Evolutionary conservation across 257 asterid genomes (phyloP), one percentile per base, ranked within the genome.

Genomic region (Capsicum chinense): DNA sequence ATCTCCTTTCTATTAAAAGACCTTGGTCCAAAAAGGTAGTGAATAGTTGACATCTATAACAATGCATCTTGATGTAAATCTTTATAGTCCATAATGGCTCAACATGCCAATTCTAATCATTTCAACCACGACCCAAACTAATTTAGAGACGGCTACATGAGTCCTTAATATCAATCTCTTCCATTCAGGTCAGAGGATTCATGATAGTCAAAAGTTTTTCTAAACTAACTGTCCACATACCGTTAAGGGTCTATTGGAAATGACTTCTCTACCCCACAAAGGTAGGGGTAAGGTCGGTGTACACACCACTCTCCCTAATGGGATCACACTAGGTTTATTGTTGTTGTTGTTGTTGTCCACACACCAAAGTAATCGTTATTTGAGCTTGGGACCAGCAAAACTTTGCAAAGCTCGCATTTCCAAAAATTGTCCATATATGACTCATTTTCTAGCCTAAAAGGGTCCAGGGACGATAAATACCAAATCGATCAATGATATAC

Each of bases 81-180:
- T 78, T 76, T 39, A 14, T 78, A 7, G 15, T 78, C 63, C 63
- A 76, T 26, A 76, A 76, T 19, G 50, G 59, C 80, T 76, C 63
- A 3, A 26, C 21, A 26, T 15, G 21, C 48, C 48, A 52, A 76
- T 52, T 50, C 58, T 76, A 76, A 16, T 14, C 10, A 54, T 52
- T 33, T 78, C 54, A 78, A 63, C 64, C 64, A 54, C 15, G 8
- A 78, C 33, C 44, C 9, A 3, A 52, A 78, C 64, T 78, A 54
- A 33, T 78, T 15, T 56, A 5, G 3, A 14, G 82, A 54, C 1
- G 16, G 50, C 6, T 9, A 14, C n/a, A 78, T 54, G 14, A 78
- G 33, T 54, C 48, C 13, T 78, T 78, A 7, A 26, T 54, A 14
- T 26, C 64, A 33, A 76, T 78, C 19, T 54, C 9, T 3, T 26